phyloP scores from a whole-genome alignment of 495 filamentous ascomycete genomes.

The Baudoinia panamericana region DNA sequence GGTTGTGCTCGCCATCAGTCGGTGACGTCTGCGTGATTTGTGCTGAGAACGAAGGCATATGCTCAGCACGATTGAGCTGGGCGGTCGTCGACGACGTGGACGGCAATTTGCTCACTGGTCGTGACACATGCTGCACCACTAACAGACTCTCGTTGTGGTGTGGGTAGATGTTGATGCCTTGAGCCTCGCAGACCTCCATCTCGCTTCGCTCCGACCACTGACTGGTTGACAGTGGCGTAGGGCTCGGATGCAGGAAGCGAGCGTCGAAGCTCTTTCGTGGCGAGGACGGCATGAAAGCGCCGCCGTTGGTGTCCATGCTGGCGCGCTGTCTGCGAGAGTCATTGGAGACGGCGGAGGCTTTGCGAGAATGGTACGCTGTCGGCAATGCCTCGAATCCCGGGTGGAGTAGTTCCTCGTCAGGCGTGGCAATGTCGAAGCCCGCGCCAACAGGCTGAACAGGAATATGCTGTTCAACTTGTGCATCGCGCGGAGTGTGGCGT shows the following conservation, averaged over 20 bases:
- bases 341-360: neutral
- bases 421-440: neutral
- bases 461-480: slow-evolving; percentile 2
- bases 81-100: neutral
- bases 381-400: too few relatives aligned
- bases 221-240: slow-evolving; percentile 43
- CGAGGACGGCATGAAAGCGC: neutral
- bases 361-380: too few relatives aligned
- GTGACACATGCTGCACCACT: slow-evolving; percentile 50
- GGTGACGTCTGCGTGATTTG: slow-evolving; percentile 8
- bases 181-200: slow-evolving; percentile 59
- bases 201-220: slow-evolving; percentile 44
- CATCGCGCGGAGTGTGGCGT: slow-evolving; percentile 3
- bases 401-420: too few relatives aligned
- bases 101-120: slow-evolving; percentile 14
- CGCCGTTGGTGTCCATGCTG: neutral
- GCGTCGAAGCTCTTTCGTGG: slow-evolving; percentile 25
- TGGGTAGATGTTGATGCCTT: slow-evolving; percentile 67
- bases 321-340: neutral
- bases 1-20: neutral
- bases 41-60: slow-evolving; percentile 5
- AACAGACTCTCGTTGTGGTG: slow-evolving; percentile 78
- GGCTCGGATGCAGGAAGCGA: slow-evolving; percentile 41
- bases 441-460: neutral
- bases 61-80: slow-evolving; percentile 11